phyloP scores from a whole-genome alignment of 305 asterid genomes.

The Fraxinus baroniana region DNA sequence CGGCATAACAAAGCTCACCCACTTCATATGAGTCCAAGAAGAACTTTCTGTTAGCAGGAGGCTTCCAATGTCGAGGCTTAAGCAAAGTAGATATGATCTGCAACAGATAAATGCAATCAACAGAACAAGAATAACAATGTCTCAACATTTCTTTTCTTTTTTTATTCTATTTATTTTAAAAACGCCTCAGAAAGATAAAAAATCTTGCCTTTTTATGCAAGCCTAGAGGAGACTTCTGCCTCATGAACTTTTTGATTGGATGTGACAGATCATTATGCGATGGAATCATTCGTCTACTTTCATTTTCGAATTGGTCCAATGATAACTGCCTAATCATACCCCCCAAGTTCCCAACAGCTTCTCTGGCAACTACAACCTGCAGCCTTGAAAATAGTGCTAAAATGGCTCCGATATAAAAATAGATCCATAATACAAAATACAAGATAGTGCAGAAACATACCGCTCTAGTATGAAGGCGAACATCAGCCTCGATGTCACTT shows the following conservation, averaged over 20 bases:
- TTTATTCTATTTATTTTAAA: not conserved
- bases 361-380: constrained; percentile 99
- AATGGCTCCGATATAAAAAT: constrained; percentile 12
- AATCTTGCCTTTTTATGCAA: constrained; percentile 91
- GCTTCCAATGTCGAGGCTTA: constrained; percentile 95
- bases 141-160: not conserved
- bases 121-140: constrained; percentile 24
- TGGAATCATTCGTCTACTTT: constrained; percentile 92
- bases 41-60: constrained; percentile 88
- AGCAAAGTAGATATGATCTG: constrained; percentile 92
- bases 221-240: constrained; percentile 97
- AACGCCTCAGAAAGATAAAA: not conserved
- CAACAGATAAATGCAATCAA: constrained; percentile 25
- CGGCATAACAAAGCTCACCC: constrained; percentile 97
- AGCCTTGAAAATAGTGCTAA: constrained; percentile 24
- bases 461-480: constrained; percentile 96
- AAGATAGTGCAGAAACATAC: constrained; percentile 42
- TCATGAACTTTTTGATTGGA: constrained; percentile 72
- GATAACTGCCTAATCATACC: constrained; percentile 98
- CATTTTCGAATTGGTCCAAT: constrained; percentile 97
- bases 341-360: constrained; percentile 89
- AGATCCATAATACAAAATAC: constrained; percentile 2
- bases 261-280: constrained; percentile 67
- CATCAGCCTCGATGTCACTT: constrained; percentile 79
- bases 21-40: constrained; percentile 97